Evolutionary conservation across 2,329 filamentous ascomycete genomes (phyloP).

Genomic region (Penicillium sp.): DNA sequence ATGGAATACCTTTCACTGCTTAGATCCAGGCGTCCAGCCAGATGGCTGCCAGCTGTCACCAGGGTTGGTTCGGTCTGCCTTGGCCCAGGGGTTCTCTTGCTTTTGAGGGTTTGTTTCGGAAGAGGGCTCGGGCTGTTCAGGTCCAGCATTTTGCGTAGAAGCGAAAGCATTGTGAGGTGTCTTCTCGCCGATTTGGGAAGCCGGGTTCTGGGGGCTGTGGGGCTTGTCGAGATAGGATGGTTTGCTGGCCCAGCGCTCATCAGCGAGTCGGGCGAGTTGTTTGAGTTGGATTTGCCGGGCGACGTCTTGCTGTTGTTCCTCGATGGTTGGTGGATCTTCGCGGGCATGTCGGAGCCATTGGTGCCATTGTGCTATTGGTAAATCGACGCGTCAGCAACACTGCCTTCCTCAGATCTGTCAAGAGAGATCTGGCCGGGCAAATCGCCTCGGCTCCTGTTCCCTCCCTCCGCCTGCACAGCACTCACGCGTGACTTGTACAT

Average conservation of each 20-base stretch:
- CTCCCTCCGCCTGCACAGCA: conserved; percentile 8
- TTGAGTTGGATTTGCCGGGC: conserved; percentile 63
- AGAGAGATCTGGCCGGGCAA: neutral
- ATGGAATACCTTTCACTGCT: conserved; percentile 31
- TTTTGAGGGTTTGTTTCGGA: conserved; percentile 18
- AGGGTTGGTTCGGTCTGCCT: conserved; percentile 55
- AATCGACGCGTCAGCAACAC: conserved; percentile 20
- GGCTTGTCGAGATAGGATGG: conserved; percentile 63
- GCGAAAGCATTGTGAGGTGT: conserved; percentile 37
- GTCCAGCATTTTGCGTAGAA: conserved; percentile 14
- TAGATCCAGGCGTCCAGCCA: conserved; percentile 61
- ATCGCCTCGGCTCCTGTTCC: neutral
- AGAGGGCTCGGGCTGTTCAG: conserved; percentile 10
- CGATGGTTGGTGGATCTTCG: conserved; percentile 57
- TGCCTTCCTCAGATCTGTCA: neutral
- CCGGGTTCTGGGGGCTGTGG: conserved; percentile 52
- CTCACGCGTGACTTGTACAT: conserved; percentile 64
- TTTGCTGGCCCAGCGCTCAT: conserved; percentile 65
- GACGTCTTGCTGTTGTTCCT: conserved; percentile 64
- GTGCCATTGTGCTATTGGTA: conserved; percentile 63
- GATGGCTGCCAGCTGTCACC: conserved; percentile 71
- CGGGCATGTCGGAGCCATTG: conserved; percentile 70
- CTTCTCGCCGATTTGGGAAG: conserved; percentile 41
- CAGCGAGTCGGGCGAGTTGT: conserved; percentile 61
- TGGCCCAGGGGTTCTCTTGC: conserved; percentile 62